Evolutionary conservation across 352 stramenopile genomes (phyloP).

Genomic region (Globisporangium megalacanthum): DNA sequence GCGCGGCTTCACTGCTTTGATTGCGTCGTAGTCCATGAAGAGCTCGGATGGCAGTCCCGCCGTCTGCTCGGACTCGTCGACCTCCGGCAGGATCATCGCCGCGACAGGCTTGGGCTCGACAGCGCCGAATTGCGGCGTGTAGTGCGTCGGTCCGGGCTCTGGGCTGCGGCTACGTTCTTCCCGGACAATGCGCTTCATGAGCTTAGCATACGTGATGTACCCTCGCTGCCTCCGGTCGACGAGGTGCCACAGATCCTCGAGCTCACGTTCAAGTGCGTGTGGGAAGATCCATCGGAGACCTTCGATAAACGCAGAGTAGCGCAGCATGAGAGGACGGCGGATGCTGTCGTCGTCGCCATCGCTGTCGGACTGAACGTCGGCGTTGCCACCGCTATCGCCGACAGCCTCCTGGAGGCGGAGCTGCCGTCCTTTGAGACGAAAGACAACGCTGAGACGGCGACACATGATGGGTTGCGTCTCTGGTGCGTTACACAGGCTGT

Average conservation of each 20-base stretch:
- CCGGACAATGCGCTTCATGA: conserved; percentile 18
- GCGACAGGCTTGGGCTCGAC: conserved; percentile 31
- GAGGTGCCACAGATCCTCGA: conserved; percentile 52
- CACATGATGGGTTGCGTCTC: conserved; percentile 55
- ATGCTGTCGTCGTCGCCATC: background rate
- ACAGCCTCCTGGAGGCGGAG: conserved; percentile 6
- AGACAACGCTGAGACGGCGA: conserved; percentile 45
- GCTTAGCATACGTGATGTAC: conserved; percentile 12
- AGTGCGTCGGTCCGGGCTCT: conserved; percentile 64
- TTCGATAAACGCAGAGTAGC: conserved; percentile 30
- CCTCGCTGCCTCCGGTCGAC: conserved; percentile 15
- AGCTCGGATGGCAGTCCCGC: conserved; percentile 42
- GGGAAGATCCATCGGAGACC: conserved; percentile 52
- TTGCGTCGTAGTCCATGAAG: conserved; percentile 68
- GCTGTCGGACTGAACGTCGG: conserved; percentile 1
- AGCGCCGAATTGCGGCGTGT: conserved; percentile 41
- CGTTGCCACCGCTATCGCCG: background rate
- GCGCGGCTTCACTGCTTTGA: conserved; percentile 53
- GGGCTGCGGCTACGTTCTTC: conserved; percentile 39
- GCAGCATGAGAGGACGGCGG: conserved; percentile 12
- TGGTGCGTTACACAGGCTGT: conserved; percentile 37
- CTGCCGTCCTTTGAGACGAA: conserved; percentile 25
- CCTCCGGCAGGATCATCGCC: conserved; percentile 50
- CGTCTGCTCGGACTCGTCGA: conserved; percentile 17
- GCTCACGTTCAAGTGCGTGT: conserved; percentile 33